Conservation (phyloP, 306 rosid species). For the Pyrus bretschneideri region DNA sequence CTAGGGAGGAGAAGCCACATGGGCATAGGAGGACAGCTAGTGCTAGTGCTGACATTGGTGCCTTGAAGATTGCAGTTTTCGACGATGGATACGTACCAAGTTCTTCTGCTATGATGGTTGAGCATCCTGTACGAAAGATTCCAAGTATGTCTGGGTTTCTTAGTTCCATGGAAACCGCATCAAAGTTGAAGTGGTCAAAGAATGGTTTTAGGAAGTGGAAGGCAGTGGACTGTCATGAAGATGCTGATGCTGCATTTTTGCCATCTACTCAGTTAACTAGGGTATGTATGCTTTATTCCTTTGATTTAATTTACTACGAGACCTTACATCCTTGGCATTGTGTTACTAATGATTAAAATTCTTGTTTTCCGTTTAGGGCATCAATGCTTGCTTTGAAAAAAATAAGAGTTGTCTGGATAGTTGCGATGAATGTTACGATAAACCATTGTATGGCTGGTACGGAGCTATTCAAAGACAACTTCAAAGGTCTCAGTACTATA, state of each 20-base stretch:
- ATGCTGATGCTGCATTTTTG: conserved; percentile 32
- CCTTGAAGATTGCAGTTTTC: conserved; percentile 72
- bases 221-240: conserved; percentile 42
- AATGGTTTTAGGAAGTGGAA: conserved; percentile 77
- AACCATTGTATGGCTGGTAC: conserved; percentile 83
- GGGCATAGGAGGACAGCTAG: conserved; percentile 94
- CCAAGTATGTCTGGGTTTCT: conserved; percentile 85
- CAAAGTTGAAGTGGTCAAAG: conserved; percentile 72
- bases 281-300: conserved; percentile 37
- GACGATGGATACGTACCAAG: conserved; percentile 31
- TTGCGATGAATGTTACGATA: conserved; percentile 63
- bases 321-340: background rate
- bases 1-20: conserved; percentile 37
- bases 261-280: conserved; percentile 42
- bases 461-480: conserved; percentile 80
- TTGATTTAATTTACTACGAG: background rate
- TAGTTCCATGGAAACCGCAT: conserved; percentile 52
- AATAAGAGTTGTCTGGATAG: conserved; percentile 60
- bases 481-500: conserved; percentile 84
- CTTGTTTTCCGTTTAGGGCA: conserved; percentile 34
- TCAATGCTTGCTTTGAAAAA: conserved; percentile 41
- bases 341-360: conserved; percentile 6
- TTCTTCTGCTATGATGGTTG: conserved; percentile 33
- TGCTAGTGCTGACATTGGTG: conserved; percentile 64
- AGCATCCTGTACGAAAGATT: conserved; percentile 58